Conservation (phyloP, 2,329 filamentous ascomycete genomes). For the Stagonosporopsis vannaccii region DNA sequence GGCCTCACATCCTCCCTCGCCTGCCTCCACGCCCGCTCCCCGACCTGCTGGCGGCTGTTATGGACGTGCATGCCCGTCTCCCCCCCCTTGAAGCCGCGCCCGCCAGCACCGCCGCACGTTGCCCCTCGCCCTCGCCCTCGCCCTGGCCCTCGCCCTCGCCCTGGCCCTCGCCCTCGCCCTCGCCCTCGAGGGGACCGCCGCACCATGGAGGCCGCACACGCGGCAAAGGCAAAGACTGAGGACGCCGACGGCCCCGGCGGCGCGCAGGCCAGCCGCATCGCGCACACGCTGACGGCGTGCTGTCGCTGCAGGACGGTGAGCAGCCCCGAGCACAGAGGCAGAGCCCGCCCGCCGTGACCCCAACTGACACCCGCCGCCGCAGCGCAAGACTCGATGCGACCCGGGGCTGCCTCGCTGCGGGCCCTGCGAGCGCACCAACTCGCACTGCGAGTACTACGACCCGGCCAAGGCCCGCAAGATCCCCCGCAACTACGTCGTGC, state of each 20-base stretch:
- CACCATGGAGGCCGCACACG: constrained; percentile 35
- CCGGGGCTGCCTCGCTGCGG: constrained; percentile 88
- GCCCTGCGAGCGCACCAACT: constrained; percentile 90
- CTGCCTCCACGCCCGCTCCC: too few species aligned
- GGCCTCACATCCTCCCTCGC: constrained; percentile 16
- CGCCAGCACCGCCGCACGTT: constrained; percentile 13
- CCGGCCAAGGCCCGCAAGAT: constrained; percentile 85
- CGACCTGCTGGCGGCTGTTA: constrained; percentile 15
- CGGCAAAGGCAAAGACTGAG: constrained; percentile 28
- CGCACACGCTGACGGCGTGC: constrained; percentile 81
- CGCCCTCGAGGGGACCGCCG: constrained; percentile 14
- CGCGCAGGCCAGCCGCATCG: constrained; percentile 65
- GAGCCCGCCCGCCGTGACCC: background rate
- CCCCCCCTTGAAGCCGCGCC: constrained; percentile 24
- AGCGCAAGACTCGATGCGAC: constrained; percentile 97
- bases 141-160: background rate
- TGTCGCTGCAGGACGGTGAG: constrained; percentile 79
- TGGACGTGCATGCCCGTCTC: constrained; percentile 32
- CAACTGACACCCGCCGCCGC: constrained; percentile 29
- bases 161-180: background rate
- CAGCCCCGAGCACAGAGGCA: background rate
- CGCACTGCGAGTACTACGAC: constrained; percentile 94
- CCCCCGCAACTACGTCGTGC: constrained; percentile 89
- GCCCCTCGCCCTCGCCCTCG: background rate
- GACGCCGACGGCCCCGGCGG: constrained; percentile 29